These are phyloP conservation scores for Punica granatum DNA, from an alignment of 345 rosid genomes.

Conservation along the genomic window DNA sequence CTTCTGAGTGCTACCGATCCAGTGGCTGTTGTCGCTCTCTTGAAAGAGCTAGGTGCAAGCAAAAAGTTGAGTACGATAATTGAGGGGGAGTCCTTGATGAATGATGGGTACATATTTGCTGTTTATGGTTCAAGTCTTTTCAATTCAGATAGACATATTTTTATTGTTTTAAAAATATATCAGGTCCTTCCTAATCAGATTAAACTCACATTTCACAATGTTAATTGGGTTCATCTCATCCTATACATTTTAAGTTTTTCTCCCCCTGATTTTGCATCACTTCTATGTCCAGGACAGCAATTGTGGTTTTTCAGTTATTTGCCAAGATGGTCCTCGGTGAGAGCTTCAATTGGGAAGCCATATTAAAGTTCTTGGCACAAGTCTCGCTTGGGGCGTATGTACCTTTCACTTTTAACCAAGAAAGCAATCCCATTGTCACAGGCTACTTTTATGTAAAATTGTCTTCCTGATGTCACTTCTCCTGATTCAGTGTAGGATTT, in stretches of 20 bases:
- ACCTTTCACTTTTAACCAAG: slow-evolving; percentile 23
- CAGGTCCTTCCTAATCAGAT: background rate
- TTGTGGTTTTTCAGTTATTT: slow-evolving; percentile 91
- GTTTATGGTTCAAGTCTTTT: slow-evolving; percentile 2
- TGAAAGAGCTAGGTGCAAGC: slow-evolving; percentile 97
- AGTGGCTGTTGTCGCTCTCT: slow-evolving; percentile 91
- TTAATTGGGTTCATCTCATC: background rate
- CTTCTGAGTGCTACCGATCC: slow-evolving; percentile 98
- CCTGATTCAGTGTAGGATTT: slow-evolving; percentile 66
- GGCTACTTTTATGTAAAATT: background rate
- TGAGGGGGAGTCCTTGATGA: slow-evolving; percentile 98
- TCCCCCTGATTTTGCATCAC: slow-evolving; percentile 4
- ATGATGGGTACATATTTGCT: slow-evolving; percentile 68
- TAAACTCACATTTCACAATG: background rate
- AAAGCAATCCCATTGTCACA: too few species aligned
- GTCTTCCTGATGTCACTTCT: slow-evolving; percentile 14
- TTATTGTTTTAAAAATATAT: background rate
- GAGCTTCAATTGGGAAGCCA: slow-evolving; percentile 42
- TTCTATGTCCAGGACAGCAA: slow-evolving; percentile 63
- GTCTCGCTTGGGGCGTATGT: slow-evolving; percentile 93
- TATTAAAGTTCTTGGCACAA: slow-evolving; percentile 57
- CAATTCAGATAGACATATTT: background rate
- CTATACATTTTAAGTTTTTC: slow-evolving; percentile 1
- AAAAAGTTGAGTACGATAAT: slow-evolving; percentile 88
- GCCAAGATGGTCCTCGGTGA: slow-evolving; percentile 72